These are phyloP conservation scores for Arachnopeziza araneosa DNA, from an alignment of 2,329 filamentous ascomycete species.

Conservation along the genomic window DNA sequence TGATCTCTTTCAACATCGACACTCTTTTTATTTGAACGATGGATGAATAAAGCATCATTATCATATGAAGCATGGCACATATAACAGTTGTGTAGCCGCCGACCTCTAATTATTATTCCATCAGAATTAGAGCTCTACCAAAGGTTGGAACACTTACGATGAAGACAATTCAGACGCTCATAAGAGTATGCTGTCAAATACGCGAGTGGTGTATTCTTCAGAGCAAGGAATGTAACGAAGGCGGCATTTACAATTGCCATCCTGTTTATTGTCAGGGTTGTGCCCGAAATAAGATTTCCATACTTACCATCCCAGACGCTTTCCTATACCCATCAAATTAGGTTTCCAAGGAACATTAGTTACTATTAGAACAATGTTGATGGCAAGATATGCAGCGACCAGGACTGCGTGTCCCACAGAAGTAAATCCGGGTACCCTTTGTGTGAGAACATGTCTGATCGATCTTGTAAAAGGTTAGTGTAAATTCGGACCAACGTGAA, in stretches of 20 bases:
- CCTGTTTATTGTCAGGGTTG: slow-evolving; percentile 29
- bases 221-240: slow-evolving; percentile 47
- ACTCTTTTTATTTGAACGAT: slow-evolving; percentile 13
- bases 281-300: slow-evolving; percentile 19
- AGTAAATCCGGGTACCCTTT: slow-evolving; percentile 31
- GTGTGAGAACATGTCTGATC: slow-evolving; percentile 15
- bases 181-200: slow-evolving; percentile 50
- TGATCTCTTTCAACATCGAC: slow-evolving; percentile 31
- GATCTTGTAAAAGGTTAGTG: slow-evolving; percentile 4
- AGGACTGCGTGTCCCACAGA: slow-evolving; percentile 36
- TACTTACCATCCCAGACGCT: slow-evolving; percentile 23
- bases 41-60: slow-evolving; percentile 37
- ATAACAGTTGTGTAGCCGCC: slow-evolving; percentile 43
- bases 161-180: slow-evolving; percentile 52
- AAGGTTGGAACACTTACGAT: slow-evolving; percentile 31
- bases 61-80: slow-evolving; percentile 40
- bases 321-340: slow-evolving; percentile 8
- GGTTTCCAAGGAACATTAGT: slow-evolving; percentile 22
- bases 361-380: slow-evolving; percentile 34
- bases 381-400: slow-evolving; percentile 30
- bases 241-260: slow-evolving; percentile 42
- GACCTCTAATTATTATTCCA: slow-evolving; percentile 19
- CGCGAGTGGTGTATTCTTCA: slow-evolving; percentile 53
- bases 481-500: neutral
- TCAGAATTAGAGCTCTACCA: neutral